These are phyloP conservation scores for Trichophyton simii DNA, from an alignment of 2,329 filamentous ascomycete genomes.

Conservation along the genomic window DNA sequence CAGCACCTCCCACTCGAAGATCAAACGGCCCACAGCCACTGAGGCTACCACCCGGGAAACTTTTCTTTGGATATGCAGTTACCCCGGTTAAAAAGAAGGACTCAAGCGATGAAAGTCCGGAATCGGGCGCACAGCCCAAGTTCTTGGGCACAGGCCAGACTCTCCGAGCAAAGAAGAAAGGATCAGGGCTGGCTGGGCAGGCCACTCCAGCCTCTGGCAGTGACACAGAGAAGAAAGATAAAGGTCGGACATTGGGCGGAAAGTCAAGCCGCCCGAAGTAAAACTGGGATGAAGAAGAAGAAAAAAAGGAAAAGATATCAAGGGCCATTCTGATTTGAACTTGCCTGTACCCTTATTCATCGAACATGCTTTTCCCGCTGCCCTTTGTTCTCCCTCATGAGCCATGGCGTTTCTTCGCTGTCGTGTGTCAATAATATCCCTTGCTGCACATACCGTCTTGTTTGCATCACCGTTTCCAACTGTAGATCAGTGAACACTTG, in stretches of 20 bases:
- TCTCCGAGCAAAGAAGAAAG: conserved; percentile 56
- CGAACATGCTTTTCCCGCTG: background rate
- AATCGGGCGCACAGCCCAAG: conserved; percentile 53
- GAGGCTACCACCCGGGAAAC: conserved; percentile 70
- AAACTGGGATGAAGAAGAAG: background rate
- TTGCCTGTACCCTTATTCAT: background rate
- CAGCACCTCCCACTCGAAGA: conserved; percentile 34
- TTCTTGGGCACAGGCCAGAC: conserved; percentile 81
- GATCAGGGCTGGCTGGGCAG: conserved; percentile 10
- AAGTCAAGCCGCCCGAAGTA: background rate
- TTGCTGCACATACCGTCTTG: no score
- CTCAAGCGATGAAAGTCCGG: conserved; percentile 42
- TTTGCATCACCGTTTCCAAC: no score
- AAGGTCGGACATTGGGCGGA: conserved; percentile 4
- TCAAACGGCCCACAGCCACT: conserved; percentile 77
- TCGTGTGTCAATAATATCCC: background rate
- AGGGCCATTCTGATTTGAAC: background rate
- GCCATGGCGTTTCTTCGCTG: no score
- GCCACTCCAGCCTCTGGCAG: conserved; percentile 27
- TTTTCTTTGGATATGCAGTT: conserved; percentile 94
- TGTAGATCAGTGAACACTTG: no score
- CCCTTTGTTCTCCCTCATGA: no score
- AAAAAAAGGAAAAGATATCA: background rate
- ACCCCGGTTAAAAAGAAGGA: conserved; percentile 73
- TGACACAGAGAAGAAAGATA: conserved; percentile 20